These are phyloP conservation scores for Zasmidium angulare DNA, from an alignment of 2,329 filamentous ascomycete species.

Conservation along the genomic window DNA sequence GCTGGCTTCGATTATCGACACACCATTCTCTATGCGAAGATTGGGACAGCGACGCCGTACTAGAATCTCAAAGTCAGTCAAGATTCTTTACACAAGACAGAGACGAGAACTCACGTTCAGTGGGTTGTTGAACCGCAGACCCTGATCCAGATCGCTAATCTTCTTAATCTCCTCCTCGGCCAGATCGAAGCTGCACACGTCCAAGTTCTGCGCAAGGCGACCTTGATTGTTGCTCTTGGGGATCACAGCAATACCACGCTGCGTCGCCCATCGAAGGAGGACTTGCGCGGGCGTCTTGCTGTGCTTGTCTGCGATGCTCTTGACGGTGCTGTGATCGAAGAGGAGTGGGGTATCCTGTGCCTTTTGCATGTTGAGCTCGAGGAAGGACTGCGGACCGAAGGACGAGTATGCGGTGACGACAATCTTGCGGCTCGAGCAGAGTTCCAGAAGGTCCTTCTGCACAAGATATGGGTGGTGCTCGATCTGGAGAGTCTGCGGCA, in stretches of 20 bases:
- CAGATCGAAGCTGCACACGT: conserved; percentile 66
- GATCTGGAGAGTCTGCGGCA: conserved; percentile 77
- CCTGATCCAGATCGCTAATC: conserved; percentile 64
- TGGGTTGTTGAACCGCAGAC: conserved; percentile 76
- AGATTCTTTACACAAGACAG: conserved; percentile 26
- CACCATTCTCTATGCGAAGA: conserved; percentile 11
- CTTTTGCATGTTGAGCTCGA: conserved; percentile 71
- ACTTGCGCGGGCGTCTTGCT: conserved; percentile 76
- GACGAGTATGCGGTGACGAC: conserved; percentile 80
- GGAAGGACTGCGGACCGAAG: conserved; percentile 76
- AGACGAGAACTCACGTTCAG: conserved; percentile 56
- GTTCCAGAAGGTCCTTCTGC: conserved; percentile 68
- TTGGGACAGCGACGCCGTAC: conserved; percentile 12
- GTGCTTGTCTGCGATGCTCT: conserved; percentile 65
- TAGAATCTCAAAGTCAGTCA: conserved; percentile 8
- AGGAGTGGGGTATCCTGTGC: conserved; percentile 66
- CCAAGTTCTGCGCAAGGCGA: conserved; percentile 65
- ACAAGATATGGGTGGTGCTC: conserved; percentile 89
- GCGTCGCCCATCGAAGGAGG: conserved; percentile 82
- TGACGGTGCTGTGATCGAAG: conserved; percentile 68
- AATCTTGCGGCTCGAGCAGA: conserved; percentile 69
- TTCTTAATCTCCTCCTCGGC: conserved; percentile 64
- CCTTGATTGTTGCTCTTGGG: conserved; percentile 68
- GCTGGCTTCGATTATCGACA: background rate
- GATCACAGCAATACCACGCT: conserved; percentile 77